These are phyloP conservation scores for thale cress (Arabidopsis thaliana) DNA, from an alignment of 345 rosid genomes.

Conservation along the genomic window DNA sequence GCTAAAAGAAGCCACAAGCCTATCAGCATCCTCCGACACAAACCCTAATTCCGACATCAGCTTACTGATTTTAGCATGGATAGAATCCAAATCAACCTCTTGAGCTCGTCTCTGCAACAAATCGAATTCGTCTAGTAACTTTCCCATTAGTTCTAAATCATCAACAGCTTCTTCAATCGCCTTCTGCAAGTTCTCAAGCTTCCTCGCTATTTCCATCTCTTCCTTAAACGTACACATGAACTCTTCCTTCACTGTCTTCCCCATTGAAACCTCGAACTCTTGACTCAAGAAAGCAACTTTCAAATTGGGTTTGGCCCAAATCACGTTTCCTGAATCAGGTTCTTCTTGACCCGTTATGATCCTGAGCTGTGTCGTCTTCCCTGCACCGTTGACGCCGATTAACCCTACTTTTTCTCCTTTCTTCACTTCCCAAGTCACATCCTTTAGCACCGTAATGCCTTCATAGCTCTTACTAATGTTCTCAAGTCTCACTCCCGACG, in stretches of 20 bases:
- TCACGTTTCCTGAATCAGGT: constrained; percentile 82
- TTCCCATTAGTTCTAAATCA: constrained; percentile 92
- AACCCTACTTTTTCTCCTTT: constrained; percentile 85
- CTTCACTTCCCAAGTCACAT: constrained; percentile 90
- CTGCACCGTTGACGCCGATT: constrained; percentile 90
- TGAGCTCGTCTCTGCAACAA: constrained; percentile 81
- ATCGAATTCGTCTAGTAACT: constrained; percentile 89
- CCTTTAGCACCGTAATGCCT: constrained; percentile 78
- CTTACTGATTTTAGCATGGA: constrained; percentile 81
- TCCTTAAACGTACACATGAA: constrained; percentile 78
- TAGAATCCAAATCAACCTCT: constrained; percentile 63
- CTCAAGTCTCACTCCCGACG: constrained; percentile 85
- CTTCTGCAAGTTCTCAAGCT: constrained; percentile 75
- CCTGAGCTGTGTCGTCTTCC: constrained; percentile 90
- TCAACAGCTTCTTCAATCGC: constrained; percentile 73
- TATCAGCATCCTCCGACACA: constrained; percentile 68
- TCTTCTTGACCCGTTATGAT: constrained; percentile 84
- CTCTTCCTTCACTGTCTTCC: constrained; percentile 89
- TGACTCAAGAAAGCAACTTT: constrained; percentile 79
- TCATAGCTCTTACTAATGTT: constrained; percentile 77
- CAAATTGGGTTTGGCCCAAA: constrained; percentile 69
- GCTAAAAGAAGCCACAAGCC: constrained; percentile 92
- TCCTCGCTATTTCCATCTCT: constrained; percentile 68
- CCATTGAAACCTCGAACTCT: constrained; percentile 86
- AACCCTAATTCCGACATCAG: constrained; percentile 89